Evolutionary conservation across 805 yeast genomes (phyloP).

Genomic region (Ogataea chonburiensis): DNA sequence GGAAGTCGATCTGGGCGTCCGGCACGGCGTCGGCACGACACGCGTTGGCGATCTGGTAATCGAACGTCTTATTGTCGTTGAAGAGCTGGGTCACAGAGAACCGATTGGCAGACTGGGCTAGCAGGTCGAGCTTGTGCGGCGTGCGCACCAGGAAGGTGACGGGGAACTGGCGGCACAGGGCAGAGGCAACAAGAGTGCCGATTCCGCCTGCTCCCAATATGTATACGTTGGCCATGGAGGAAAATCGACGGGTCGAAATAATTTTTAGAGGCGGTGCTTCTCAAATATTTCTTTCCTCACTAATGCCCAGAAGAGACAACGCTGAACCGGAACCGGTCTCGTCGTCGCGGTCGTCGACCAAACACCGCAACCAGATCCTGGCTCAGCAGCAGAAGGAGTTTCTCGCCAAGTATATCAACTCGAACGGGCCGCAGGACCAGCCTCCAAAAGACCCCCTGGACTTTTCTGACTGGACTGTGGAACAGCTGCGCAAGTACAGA

Average conservation of each 20-base stretch:
- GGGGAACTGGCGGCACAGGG: constrained; percentile 20
- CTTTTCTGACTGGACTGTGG: constrained; percentile 61
- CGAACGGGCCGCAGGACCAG: constrained; percentile 67
- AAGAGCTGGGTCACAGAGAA: constrained; percentile 27
- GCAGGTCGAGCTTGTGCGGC: constrained; percentile 21
- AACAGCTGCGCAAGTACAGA: constrained; percentile 68
- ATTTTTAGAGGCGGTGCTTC: neutral
- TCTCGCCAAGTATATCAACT: constrained; percentile 63
- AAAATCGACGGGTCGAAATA: constrained; percentile 3
- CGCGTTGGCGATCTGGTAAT: constrained; percentile 20
- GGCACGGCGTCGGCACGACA: constrained; percentile 19
- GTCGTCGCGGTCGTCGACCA: constrained; percentile 46
- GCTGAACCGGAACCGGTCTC: constrained; percentile 27
- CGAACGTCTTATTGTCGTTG: constrained; percentile 16
- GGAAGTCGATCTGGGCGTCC: constrained; percentile 24
- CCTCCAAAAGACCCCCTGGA: constrained; percentile 60
- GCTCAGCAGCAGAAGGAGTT: constrained; percentile 71
- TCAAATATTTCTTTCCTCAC: neutral
- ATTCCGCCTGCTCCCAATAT: constrained; percentile 38
- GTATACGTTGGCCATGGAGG: constrained; percentile 12
- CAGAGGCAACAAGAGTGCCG: constrained; percentile 33
- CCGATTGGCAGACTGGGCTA: constrained; percentile 21
- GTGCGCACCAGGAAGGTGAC: constrained; percentile 31
- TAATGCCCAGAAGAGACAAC: constrained; percentile 17
- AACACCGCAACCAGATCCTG: constrained; percentile 58